Percentiles rank a stretch among this genome's conserved stretches.
Conservation (phyloP, 371 early-diverging fungal genomes). For the Parasitella parasitica region DNA sequence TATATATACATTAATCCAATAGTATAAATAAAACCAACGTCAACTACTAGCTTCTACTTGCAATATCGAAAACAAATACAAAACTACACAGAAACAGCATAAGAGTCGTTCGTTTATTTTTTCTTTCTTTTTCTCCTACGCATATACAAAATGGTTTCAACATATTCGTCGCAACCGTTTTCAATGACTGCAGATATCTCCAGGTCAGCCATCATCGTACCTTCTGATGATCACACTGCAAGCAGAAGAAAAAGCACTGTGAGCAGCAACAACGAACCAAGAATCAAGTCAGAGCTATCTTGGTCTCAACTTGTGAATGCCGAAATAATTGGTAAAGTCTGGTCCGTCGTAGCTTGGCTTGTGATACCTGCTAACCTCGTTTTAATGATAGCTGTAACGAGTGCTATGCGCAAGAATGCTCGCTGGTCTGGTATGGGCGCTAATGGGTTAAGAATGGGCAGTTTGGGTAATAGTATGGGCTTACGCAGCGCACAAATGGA, state of each 20-base stretch:
- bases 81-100: not conserved
- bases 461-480: conserved; percentile 68
- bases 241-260: not conserved
- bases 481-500: conserved; percentile 50
- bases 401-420: conserved; percentile 85
- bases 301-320: conserved; percentile 81
- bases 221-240: not conserved
- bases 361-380: not conserved
- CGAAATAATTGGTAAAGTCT: conserved; percentile 64
- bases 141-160: not conserved
- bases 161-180: conserved; percentile 8
- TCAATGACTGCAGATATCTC: conserved; percentile 9
- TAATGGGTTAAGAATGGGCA: conserved; percentile 61
- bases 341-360: too few relatives aligned
- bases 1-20: too few relatives aligned
- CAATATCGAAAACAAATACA: too few relatives aligned
- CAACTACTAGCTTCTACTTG: too few relatives aligned
- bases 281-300: conserved; percentile 55
- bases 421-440: conserved; percentile 78
- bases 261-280: not conserved
- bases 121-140: not conserved
- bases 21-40: too few relatives aligned
- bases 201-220: not conserved
- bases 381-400: conserved; percentile 56
- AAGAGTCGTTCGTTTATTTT: not conserved